Evolutionary conservation across 2,329 filamentous ascomycete species (phyloP).

Genomic region (Penicillium sp.): DNA sequence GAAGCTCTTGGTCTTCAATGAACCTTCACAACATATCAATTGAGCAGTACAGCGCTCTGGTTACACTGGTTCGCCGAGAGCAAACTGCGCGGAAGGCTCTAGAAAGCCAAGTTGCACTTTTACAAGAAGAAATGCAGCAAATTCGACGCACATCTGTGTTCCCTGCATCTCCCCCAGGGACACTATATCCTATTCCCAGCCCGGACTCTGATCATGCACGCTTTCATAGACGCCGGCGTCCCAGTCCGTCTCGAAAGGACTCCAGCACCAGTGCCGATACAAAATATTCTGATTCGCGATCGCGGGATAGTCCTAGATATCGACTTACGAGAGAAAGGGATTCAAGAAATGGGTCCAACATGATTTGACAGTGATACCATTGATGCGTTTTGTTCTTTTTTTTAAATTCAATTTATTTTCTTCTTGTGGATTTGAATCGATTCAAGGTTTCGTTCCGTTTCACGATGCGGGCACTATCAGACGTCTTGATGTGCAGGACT

Average conservation of each 20-base stretch:
- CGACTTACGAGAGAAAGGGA: constrained; percentile 4
- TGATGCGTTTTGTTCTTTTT: background rate
- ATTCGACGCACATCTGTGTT: constrained; percentile 28
- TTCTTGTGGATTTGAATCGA: background rate
- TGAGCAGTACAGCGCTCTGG: constrained; percentile 45
- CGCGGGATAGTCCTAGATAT: constrained; percentile 7
- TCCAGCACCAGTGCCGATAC: constrained; percentile 10
- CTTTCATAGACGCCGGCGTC: constrained; percentile 22
- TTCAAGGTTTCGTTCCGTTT: background rate
- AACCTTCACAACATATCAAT: constrained; percentile 37
- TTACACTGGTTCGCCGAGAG: constrained; percentile 44
- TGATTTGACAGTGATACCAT: constrained; percentile 11
- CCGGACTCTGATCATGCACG: constrained; percentile 29
- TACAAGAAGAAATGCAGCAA: constrained; percentile 39
- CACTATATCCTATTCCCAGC: constrained; percentile 30
- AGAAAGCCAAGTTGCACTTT: constrained; percentile 39
- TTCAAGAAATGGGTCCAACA: constrained; percentile 11
- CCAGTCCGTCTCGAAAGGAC: constrained; percentile 12
- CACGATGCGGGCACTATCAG: background rate
- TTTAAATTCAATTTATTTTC: background rate
- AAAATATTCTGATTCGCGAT: background rate
- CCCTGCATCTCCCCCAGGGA: constrained; percentile 28
- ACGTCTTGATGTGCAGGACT: background rate
- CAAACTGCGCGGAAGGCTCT: constrained; percentile 43
- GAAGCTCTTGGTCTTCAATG: constrained; percentile 27